phyloP scores from a whole-genome alignment of 2,329 filamentous ascomycete species.

The Neoascochyta sp. region DNA sequence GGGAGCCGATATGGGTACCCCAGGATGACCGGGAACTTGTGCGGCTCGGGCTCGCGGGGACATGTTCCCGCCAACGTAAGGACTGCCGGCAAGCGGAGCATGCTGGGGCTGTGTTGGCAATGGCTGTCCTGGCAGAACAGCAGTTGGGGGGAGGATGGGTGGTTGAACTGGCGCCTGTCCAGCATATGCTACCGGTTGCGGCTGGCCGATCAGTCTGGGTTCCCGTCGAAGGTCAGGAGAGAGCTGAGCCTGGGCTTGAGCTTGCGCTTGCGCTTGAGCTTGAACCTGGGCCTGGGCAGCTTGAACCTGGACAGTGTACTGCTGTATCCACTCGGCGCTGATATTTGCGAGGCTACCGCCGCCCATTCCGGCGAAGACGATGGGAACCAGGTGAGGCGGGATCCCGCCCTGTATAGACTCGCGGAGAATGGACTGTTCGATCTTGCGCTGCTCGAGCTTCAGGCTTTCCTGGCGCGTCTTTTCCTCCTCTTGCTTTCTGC shows the following conservation, averaged over 20 bases:
- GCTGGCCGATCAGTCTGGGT: constrained; percentile 41
- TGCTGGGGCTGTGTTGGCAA: constrained; percentile 37
- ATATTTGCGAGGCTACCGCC: constrained; percentile 47
- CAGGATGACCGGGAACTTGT: constrained; percentile 23
- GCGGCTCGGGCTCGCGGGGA: constrained; percentile 36
- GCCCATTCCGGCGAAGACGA: constrained; percentile 53
- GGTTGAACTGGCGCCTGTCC: constrained; percentile 30
- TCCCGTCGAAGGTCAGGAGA: constrained; percentile 45
- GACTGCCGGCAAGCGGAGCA: constrained; percentile 39
- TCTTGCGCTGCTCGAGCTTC: constrained; percentile 49
- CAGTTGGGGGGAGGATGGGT: constrained; percentile 29
- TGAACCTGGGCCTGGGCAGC: constrained; percentile 44
- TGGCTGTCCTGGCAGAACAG: constrained; percentile 39
- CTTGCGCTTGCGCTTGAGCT: too few relatives aligned
- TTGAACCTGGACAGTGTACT: constrained; percentile 48
- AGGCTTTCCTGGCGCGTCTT: constrained; percentile 51
- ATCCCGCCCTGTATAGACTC: constrained; percentile 52
- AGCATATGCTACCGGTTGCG: constrained; percentile 30
- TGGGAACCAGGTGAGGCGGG: constrained; percentile 50
- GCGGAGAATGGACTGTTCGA: constrained; percentile 52
- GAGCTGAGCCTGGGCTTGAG: constrained; percentile 38
- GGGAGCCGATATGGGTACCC: constrained; percentile 42
- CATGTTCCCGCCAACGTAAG: constrained; percentile 28
- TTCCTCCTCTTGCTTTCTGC: constrained; percentile 53
- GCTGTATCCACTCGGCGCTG: constrained; percentile 50